Conservation (phyloP, 306 rosid genomes). For the Casuarina equisetifolia region DNA sequence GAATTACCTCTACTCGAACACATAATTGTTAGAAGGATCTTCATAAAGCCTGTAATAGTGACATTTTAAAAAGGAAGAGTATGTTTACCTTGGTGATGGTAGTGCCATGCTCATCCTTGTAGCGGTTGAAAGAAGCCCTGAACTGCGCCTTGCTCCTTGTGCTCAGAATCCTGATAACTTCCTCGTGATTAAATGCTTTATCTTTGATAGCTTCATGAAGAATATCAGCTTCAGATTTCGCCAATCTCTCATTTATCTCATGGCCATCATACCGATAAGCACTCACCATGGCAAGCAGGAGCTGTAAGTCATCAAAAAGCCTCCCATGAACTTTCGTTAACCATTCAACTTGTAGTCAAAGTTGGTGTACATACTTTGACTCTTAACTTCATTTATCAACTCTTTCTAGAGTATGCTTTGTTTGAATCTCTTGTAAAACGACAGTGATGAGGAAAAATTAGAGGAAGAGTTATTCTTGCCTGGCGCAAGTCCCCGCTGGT, state of each 20-base stretch:
- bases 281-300: conserved; percentile 50
- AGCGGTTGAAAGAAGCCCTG: conserved; percentile 67
- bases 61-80: neutral
- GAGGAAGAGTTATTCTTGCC: conserved; percentile 32
- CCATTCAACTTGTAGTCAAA: too few species aligned
- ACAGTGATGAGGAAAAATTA: neutral
- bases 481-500: conserved; percentile 74
- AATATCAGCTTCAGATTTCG: conserved; percentile 61
- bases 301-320: conserved; percentile 40
- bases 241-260: conserved; percentile 46
- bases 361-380: too few species aligned
- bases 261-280: conserved; percentile 48
- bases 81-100: conserved; percentile 63
- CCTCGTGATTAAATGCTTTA: conserved; percentile 54
- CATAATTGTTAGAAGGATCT: too few species aligned
- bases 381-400: neutral
- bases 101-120: conserved; percentile 60
- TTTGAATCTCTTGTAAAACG: neutral
- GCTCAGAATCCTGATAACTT: conserved; percentile 60
- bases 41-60: neutral
- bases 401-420: neutral
- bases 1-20: too few species aligned
- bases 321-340: neutral
- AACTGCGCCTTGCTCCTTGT: conserved; percentile 79
- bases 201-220: conserved; percentile 72